Evolutionary conservation across 129 eudicot genomes (phyloP).

Genomic region (Centella asiatica): DNA sequence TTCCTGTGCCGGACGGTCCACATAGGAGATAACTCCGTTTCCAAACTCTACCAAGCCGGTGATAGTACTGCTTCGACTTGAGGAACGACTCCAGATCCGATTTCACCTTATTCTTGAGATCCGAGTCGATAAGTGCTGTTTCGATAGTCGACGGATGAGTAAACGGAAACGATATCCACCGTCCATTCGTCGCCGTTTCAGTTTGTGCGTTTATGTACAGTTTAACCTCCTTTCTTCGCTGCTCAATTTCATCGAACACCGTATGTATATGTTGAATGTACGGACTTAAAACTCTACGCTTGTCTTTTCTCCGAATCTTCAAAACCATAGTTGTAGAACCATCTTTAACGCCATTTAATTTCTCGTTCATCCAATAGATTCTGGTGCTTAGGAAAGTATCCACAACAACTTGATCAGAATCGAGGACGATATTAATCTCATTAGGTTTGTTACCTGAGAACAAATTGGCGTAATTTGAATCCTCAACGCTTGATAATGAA

Average conservation of each 20-base stretch:
- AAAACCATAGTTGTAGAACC: constrained; percentile 32
- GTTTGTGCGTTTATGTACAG: constrained; percentile 46
- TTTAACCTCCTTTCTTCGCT: constrained; percentile 40
- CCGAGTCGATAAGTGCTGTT: constrained; percentile 60
- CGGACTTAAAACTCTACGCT: constrained; percentile 53
- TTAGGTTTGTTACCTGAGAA: constrained; percentile 55
- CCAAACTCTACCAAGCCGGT: constrained; percentile 83
- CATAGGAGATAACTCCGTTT: constrained; percentile 61
- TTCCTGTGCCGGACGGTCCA: constrained; percentile 88
- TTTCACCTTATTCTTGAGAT: constrained; percentile 57
- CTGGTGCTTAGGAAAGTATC: constrained; percentile 68
- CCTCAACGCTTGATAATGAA: constrained; percentile 54
- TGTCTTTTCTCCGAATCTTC: constrained; percentile 58
- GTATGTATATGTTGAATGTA: constrained; percentile 74
- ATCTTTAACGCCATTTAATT: not conserved
- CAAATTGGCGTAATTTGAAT: constrained; percentile 63
- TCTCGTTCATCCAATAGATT: constrained; percentile 53
- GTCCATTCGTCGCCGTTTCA: constrained; percentile 35
- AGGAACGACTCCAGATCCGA: constrained; percentile 66
- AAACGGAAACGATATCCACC: constrained; percentile 74
- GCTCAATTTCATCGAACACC: constrained; percentile 54
- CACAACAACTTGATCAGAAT: constrained; percentile 33
- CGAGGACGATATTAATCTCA: constrained; percentile 60
- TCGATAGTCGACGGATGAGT: constrained; percentile 87
- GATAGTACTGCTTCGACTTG: constrained; percentile 77